Evolutionary conservation across 2,329 filamentous ascomycete genomes (phyloP), one percentile per base, ranked within the genome.

Genomic region (Gremmenia infestans): DNA sequence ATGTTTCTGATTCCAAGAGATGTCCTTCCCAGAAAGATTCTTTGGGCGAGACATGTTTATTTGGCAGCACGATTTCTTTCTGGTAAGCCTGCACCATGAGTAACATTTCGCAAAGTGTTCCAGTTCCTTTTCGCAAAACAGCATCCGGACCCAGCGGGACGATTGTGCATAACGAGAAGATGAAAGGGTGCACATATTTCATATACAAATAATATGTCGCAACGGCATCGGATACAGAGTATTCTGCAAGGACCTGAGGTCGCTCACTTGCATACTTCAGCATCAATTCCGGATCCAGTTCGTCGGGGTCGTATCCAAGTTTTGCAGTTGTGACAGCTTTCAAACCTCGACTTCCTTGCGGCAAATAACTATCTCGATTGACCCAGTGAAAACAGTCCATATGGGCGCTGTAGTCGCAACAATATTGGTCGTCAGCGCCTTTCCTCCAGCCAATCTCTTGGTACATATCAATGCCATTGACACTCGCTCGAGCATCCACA

Each of bases 181-280:
- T 94, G 77, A 99, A 99, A 3, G 94, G 94, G 71, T 99, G 94
- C n/a, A 99, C 90, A 72, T 99, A 99, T 86, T 99, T 99, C 95
- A 99, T 99, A 80, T 99, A 99, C 60, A 99, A 77, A 70, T 99
- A 99, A 71, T 99, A 99, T 0, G 94, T 99, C 22, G 94, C 94
- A 50, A 99, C 94, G 9, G 95, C 95, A 79, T 99, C 95, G 67
- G 95, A 99, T 46, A 99, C 94, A 0, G 95, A 99, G 74, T 99
- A 99, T 68, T 99, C 94, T 8, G 94, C 93, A 51, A 99, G 78
- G 0, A 91, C 96, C 70, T 99, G 94, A 0, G 94, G 94, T 62
- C 91, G 82, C 73, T 99, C 94, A 58, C 79, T 85, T 15, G 94
- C 94, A 81, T 87, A 89, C 5, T 89, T 91, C 50, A 91, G 95